These are phyloP conservation scores for Chytriomyces sp. DNA, from an alignment of 192 early-diverging fungal species.

Conservation along the genomic window DNA sequence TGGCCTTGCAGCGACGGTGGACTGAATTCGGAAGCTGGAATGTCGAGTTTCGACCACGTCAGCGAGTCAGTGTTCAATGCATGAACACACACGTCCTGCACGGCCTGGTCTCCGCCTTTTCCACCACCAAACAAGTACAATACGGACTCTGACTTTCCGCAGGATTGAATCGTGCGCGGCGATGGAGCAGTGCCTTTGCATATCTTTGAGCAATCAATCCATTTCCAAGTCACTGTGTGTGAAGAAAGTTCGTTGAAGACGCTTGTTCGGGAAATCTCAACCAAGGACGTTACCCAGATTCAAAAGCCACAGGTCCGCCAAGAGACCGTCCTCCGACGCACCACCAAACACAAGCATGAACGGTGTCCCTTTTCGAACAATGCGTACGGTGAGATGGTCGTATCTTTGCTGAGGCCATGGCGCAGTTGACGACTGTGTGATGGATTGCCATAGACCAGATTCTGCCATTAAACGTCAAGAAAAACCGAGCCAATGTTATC, in stretches of 20 bases:
- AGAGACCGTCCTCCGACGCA: background rate
- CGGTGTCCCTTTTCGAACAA: background rate
- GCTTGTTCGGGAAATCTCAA: background rate
- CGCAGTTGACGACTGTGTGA: background rate
- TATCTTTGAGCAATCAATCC: background rate
- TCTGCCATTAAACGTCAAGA: background rate
- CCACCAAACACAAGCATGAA: constrained; percentile 1
- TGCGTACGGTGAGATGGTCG: constrained; percentile 1
- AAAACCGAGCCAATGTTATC: background rate
- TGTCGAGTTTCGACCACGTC: constrained; percentile 7
- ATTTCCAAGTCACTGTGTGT: background rate
- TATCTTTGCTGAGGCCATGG: background rate
- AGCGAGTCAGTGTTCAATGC: constrained; percentile 2
- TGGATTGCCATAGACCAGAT: background rate
- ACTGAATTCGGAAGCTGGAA: background rate
- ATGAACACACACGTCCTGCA: background rate
- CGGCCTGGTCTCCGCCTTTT: background rate
- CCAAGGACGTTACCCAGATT: background rate
- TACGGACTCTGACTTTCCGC: background rate
- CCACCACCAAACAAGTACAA: constrained; percentile 9
- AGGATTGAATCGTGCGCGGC: background rate
- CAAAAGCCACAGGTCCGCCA: constrained; percentile 9
- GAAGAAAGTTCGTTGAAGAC: too few species aligned
- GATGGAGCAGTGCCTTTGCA: background rate
- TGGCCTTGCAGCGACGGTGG: constrained; percentile 20